Evolutionary conservation across 129 eudicot species (phyloP).

Genomic region (Lactuca saligna): DNA sequence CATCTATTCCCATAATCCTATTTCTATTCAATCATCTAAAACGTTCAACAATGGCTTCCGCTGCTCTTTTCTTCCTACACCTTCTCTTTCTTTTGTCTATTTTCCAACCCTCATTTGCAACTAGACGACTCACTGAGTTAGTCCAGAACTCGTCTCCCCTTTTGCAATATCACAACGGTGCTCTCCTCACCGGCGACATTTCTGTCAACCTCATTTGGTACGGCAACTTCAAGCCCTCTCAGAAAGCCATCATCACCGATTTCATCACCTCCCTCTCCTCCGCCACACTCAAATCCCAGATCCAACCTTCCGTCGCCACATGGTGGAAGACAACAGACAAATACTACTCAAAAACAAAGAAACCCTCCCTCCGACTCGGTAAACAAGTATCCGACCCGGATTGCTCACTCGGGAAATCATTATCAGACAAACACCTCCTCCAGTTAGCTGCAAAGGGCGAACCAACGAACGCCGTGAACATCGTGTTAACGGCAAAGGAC

Average conservation of each 20-base stretch:
- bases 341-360: conserved; percentile 40
- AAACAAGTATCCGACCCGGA: not conserved
- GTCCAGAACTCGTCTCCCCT: conserved; percentile 15
- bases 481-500: conserved; percentile 42
- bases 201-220: conserved; percentile 58
- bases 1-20: too few species aligned
- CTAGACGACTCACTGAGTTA: too few species aligned
- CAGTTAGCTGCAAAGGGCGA: conserved; percentile 47
- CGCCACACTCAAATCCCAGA: not conserved
- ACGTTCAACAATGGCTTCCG: too few species aligned
- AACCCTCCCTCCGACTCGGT: conserved; percentile 29
- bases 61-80: too few species aligned
- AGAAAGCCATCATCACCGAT: conserved; percentile 52
- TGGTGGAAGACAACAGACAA: conserved; percentile 68
- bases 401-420: conserved; percentile 43
- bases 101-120: not conserved
- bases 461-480: conserved; percentile 36
- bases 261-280: conserved; percentile 48
- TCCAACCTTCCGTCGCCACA: conserved; percentile 53
- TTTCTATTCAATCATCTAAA: too few species aligned
- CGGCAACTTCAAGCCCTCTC: conserved; percentile 55
- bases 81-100: conserved; percentile 21
- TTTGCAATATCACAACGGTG: conserved; percentile 55
- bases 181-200: conserved; percentile 55
- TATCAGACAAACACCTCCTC: conserved; percentile 36